These are phyloP conservation scores for Jacaranda mimosifolia DNA, from an alignment of 257 asterid species.

Conservation along the genomic window DNA sequence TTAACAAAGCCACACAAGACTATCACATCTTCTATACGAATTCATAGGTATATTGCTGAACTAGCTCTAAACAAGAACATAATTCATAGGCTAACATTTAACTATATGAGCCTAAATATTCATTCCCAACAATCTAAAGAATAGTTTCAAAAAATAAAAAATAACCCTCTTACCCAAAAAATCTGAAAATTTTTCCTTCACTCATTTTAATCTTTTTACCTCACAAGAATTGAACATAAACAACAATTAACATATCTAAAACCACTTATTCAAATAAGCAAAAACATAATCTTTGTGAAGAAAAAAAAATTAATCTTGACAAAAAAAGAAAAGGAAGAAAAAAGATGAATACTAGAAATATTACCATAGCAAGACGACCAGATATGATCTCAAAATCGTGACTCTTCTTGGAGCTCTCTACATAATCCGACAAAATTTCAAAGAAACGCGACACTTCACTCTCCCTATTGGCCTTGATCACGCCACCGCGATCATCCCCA, in stretches of 20 bases:
- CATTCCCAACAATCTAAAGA: no score
- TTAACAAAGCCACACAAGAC: no score
- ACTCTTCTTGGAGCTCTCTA: conserved; percentile 76
- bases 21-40: no score
- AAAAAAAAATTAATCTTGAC: not conserved
- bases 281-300: not conserved
- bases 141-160: no score
- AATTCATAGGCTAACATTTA: no score
- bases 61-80: no score
- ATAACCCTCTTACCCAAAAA: no score
- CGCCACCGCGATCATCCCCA: conserved; percentile 54
- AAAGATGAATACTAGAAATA: not conserved
- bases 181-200: not conserved
- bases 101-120: no score
- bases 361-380: conserved; percentile 98
- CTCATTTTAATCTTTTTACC: not conserved
- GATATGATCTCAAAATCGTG: conserved; percentile 88
- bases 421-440: conserved; percentile 68
- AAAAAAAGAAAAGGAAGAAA: no score
- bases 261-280: not conserved
- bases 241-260: not conserved
- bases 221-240: no score
- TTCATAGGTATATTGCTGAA: no score
- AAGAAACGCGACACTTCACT: conserved; percentile 71
- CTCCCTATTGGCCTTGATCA: conserved; percentile 31